These are phyloP conservation scores for Citrus unshiu DNA, from an alignment of 345 rosid species.

Conservation along the genomic window DNA sequence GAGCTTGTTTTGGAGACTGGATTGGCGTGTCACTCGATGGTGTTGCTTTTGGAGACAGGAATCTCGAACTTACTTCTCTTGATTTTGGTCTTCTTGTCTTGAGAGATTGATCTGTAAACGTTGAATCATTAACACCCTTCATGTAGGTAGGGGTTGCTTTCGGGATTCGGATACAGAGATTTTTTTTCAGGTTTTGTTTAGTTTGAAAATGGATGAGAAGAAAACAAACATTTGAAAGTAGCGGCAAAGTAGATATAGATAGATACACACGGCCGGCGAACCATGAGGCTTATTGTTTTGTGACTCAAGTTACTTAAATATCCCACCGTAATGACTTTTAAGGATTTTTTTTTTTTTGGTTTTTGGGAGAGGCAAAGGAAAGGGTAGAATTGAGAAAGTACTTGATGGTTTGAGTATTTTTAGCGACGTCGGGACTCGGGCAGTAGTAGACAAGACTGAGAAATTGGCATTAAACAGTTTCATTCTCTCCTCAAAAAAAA, in stretches of 20 bases:
- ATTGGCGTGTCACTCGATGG: constrained; percentile 34
- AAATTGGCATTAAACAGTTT: too few relatives aligned
- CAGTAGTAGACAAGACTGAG: too few relatives aligned
- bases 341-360: too few relatives aligned
- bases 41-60: constrained; percentile 42
- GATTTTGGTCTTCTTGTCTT: constrained; percentile 47
- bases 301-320: constrained; percentile 7
- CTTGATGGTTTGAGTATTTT: too few relatives aligned
- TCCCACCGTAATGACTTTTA: background rate
- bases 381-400: background rate
- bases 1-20: constrained; percentile 30
- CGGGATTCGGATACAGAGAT: background rate
- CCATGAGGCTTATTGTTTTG: constrained; percentile 14
- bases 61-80: constrained; percentile 65
- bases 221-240: constrained; percentile 47
- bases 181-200: background rate
- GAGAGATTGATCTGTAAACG: constrained; percentile 26
- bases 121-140: constrained; percentile 33
- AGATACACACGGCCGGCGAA: constrained; percentile 43
- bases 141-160: constrained; percentile 20
- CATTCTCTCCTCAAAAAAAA: too few relatives aligned
- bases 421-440: too few relatives aligned
- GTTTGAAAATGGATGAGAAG: constrained; percentile 24
- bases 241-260: constrained; percentile 46
- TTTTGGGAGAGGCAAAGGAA: too few relatives aligned